Evolutionary conservation across 371 early-diverging fungal genomes (phyloP).

Genomic region (Haplosporangium sp.): DNA sequence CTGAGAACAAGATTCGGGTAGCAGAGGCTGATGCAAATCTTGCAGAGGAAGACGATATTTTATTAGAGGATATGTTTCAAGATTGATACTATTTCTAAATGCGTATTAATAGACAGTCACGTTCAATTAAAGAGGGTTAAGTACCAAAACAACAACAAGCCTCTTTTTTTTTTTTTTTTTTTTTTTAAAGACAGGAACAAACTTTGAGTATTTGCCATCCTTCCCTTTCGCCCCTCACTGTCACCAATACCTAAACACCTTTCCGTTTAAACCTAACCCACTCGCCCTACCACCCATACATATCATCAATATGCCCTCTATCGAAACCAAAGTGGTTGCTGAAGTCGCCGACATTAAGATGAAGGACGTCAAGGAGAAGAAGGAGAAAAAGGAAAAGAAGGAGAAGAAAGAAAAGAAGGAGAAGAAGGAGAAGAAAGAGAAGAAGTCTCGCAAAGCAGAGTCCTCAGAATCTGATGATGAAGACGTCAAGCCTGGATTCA

Average conservation of each 20-base stretch:
- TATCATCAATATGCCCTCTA: constrained; percentile 27
- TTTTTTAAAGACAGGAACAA: constrained; percentile 13
- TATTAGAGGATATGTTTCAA: constrained; percentile 42
- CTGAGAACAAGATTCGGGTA: constrained; percentile 45
- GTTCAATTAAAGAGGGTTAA: neutral
- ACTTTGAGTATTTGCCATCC: constrained; percentile 1
- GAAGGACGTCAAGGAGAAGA: constrained; percentile 56
- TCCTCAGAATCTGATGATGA: constrained; percentile 36
- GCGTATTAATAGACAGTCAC: neutral
- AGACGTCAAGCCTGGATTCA: constrained; percentile 38
- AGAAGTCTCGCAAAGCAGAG: constrained; percentile 53
- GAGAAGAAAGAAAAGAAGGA: constrained; percentile 53
- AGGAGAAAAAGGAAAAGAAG: constrained; percentile 58
- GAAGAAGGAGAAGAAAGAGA: constrained; percentile 57
- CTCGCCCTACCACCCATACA: neutral
- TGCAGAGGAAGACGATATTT: constrained; percentile 24
- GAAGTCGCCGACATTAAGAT: constrained; percentile 37
- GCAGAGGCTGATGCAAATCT: constrained; percentile 25
- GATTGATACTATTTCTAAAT: constrained; percentile 3
- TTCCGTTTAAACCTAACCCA: neutral
- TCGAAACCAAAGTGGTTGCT: constrained; percentile 11
- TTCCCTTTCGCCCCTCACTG: neutral
- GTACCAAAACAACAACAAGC: constrained; percentile 9
- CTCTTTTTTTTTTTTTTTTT: constrained; percentile 24
- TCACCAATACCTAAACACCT: neutral